Evolutionary conservation across 2,329 filamentous ascomycete species (phyloP).

Genomic region (Microdochium nivale): DNA sequence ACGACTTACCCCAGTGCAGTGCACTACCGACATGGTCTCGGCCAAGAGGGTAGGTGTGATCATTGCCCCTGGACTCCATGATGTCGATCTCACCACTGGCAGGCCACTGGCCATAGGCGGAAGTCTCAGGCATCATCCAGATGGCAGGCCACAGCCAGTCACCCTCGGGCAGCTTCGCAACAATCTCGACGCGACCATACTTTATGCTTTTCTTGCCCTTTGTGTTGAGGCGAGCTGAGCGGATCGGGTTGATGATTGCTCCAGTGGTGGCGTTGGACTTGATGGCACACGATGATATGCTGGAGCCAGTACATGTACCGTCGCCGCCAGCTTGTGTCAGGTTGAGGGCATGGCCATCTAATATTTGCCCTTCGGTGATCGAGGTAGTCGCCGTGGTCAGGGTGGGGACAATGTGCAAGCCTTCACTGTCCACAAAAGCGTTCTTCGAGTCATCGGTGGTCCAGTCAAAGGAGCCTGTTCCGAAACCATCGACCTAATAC

Average conservation of each 20-base stretch:
- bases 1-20: constrained; percentile 34
- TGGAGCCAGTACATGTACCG: constrained; percentile 30
- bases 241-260: constrained; percentile 38
- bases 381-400: constrained; percentile 31
- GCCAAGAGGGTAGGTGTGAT: constrained; percentile 26
- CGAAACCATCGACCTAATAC: constrained; percentile 48
- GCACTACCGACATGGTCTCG: constrained; percentile 32
- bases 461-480: constrained; percentile 45
- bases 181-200: constrained; percentile 44
- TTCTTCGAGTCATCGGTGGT: constrained; percentile 39
- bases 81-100: constrained; percentile 45
- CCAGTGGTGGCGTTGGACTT: constrained; percentile 32
- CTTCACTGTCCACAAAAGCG: constrained; percentile 34
- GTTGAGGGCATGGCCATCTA: constrained; percentile 32
- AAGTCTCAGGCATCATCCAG: constrained; percentile 41
- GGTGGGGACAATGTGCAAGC: constrained; percentile 47
- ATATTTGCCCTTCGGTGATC: constrained; percentile 28
- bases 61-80: constrained; percentile 38
- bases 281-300: constrained; percentile 25
- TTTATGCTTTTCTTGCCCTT: constrained; percentile 34
- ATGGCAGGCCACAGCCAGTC: constrained; percentile 48
- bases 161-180: constrained; percentile 40
- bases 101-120: constrained; percentile 41
- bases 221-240: constrained; percentile 39
- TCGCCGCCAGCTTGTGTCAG: constrained; percentile 23